phyloP scores from a whole-genome alignment of 495 filamentous ascomycete genomes.

The Staphylotrichum longicolle region DNA sequence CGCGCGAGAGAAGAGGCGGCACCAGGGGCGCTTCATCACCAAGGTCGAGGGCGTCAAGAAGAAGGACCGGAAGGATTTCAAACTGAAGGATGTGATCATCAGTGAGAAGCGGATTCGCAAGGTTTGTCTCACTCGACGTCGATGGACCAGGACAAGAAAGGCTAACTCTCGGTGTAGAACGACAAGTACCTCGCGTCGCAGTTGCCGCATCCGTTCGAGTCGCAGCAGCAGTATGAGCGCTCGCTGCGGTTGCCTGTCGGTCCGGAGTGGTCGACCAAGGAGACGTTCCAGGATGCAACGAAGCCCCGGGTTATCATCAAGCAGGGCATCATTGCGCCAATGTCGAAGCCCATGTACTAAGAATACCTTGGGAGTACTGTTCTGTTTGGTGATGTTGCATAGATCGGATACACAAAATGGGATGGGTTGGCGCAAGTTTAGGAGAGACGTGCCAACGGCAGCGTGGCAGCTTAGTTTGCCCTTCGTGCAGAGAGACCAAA shows the following conservation, averaged over 20 bases:
- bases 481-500: not conserved
- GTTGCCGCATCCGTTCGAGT: conserved; percentile 86
- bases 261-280: conserved; percentile 92
- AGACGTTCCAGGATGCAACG: conserved; percentile 82
- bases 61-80: conserved; percentile 72
- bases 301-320: conserved; percentile 92
- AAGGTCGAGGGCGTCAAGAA: conserved; percentile 77
- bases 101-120: conserved; percentile 90
- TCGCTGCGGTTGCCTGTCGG: conserved; percentile 83
- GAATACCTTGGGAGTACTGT: not conserved
- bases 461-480: no score
- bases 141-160: not conserved
- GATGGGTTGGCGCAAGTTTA: not conserved
- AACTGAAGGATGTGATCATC: conserved; percentile 80
- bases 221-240: conserved; percentile 83
- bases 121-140: conserved; percentile 47
- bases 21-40: conserved; percentile 59
- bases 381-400: conserved; percentile 7
- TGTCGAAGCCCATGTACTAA: conserved; percentile 70
- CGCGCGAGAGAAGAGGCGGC: conserved; percentile 56
- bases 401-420: conserved; percentile 19
- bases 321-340: conserved; percentile 85
- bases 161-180: conserved; percentile 61
- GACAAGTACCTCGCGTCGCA: conserved; percentile 77
- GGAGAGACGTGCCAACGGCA: no score